Percentiles rank a stretch among this genome's conserved stretches.
Conservation (phyloP, 2,329 filamentous ascomycete genomes). For the Beauveria bassiana region DNA sequence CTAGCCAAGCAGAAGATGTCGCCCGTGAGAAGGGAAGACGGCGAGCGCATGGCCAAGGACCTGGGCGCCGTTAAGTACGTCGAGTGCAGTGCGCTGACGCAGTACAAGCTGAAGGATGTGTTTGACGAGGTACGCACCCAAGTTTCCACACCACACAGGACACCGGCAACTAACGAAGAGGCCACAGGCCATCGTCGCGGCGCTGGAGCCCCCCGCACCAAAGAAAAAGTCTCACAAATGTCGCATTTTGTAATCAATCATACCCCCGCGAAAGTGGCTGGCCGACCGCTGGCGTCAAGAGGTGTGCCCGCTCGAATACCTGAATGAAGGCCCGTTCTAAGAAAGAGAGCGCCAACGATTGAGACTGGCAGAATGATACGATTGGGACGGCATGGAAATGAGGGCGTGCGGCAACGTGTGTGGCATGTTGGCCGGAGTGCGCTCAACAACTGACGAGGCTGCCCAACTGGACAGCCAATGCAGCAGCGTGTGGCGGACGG, state of each 20-base stretch:
- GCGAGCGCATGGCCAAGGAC: slow-evolving; percentile 93
- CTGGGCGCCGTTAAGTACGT: slow-evolving; percentile 98
- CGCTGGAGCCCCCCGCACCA: slow-evolving; percentile 75
- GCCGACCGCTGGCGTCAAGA: background rate
- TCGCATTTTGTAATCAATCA: slow-evolving; percentile 50
- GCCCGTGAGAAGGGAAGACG: slow-evolving; percentile 85
- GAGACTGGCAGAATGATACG: background rate
- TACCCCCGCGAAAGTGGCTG: slow-evolving; percentile 7
- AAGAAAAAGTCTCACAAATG: slow-evolving; percentile 72
- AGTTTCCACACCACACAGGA: background rate
- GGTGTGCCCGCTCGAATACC: background rate
- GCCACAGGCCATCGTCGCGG: slow-evolving; percentile 82
- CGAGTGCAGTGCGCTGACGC: slow-evolving; percentile 94
- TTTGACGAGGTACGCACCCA: slow-evolving; percentile 77
- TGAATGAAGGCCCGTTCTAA: background rate
- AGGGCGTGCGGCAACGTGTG: background rate
- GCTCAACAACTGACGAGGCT: background rate
- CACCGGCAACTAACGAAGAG: background rate
- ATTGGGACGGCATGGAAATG: background rate
- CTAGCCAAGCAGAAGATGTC: slow-evolving; percentile 93
- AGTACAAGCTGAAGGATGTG: slow-evolving; percentile 98
- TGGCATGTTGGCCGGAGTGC: background rate
- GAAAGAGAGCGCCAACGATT: background rate
- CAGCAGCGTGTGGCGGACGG: background rate
- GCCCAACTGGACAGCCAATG: background rate